Evolutionary conservation across 2,329 filamentous ascomycete species (phyloP), one percentile per base, ranked within the genome.

Genomic region (Alternaria brassicae): DNA sequence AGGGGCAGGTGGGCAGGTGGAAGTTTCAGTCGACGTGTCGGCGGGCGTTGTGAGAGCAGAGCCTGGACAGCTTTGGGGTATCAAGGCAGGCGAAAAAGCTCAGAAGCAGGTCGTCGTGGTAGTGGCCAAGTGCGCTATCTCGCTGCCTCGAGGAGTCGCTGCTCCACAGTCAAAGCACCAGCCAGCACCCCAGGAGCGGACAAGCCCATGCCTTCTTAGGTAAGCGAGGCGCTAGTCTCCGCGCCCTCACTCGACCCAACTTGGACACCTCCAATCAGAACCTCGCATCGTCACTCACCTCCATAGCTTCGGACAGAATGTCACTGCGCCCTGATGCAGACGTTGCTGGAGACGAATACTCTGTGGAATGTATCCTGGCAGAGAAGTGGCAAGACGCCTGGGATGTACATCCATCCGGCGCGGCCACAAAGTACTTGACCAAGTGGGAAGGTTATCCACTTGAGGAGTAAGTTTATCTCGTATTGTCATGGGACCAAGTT

Each of bases 371-470:
- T 10, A 70, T 77, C 48, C 39, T 75, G 6, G 65, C 69, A 1
- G 68, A 74, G 41, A 76, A 77, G 32, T 73, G 87, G 17, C 44
- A 36, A 36, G 80, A 81, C 1, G 82, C 88, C 67, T 60, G 47
- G 45, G 76, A 65, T 1, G 60, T 73, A 8, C 53, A 70, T 4
- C 72, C 72, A 10, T 76, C 32, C 19, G 41, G 21, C 5, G 44
- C 53, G 21, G 54, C 30, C 3, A 54, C 76, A 67, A 55, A 78
- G 23, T 92, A 87, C 69, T 81, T 92, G 1, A 83, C 91, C 21
- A 83, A 85, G 59, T 92, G 89, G 90, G 78, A 81, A 25, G 83
- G 80, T 2, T 93, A 89, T 68, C 79, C 81, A 1, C 61, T 87
- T 27, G 57, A 74, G 40, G 53, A 62, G 71, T 73, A 64, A 60